phyloP scores from a whole-genome alignment of 805 yeast species.

The Cyberlindnera americana region DNA sequence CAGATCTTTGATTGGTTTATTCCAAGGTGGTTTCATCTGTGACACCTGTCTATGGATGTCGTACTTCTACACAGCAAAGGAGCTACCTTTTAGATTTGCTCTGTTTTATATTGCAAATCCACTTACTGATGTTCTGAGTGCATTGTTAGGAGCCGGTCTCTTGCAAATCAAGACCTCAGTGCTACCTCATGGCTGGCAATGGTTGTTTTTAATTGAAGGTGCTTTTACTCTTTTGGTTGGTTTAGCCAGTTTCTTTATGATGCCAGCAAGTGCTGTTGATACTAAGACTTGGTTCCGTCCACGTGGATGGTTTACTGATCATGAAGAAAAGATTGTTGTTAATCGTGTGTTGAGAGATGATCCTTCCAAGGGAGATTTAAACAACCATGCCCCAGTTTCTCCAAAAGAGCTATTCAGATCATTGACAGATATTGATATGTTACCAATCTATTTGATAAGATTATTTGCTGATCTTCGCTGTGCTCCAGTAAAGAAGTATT shows the following conservation, averaged over 20 bases:
- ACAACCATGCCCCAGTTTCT: constrained; percentile 52
- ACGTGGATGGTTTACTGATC: constrained; percentile 50
- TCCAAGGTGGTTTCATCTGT: constrained; percentile 72
- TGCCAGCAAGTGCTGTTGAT: constrained; percentile 55
- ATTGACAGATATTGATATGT: constrained; percentile 46
- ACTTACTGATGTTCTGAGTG: constrained; percentile 41
- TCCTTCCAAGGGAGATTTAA: constrained; percentile 62
- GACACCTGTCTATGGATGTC: constrained; percentile 62
- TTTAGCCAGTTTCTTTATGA: constrained; percentile 38
- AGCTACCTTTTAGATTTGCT: constrained; percentile 55
- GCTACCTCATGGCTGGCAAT: constrained; percentile 57
- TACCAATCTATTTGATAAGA: constrained; percentile 53
- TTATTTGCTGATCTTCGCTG: constrained; percentile 38
- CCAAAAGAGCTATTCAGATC: constrained; percentile 37
- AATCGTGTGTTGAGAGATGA: constrained; percentile 60
- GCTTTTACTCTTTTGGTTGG: constrained; percentile 53
- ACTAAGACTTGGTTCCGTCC: constrained; percentile 47
- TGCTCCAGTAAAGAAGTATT: constrained; percentile 38
- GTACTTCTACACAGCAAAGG: constrained; percentile 59
- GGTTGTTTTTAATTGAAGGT: constrained; percentile 66
- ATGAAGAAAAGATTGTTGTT: constrained; percentile 55
- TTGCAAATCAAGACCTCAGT: constrained; percentile 43
- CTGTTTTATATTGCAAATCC: constrained; percentile 58
- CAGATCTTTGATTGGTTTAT: constrained; percentile 49
- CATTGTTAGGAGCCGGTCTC: constrained; percentile 52